Evolutionary conservation across 257 asterid genomes (phyloP), one percentile per base, ranked within the genome.

Genomic region (Solanum medicagineum): DNA sequence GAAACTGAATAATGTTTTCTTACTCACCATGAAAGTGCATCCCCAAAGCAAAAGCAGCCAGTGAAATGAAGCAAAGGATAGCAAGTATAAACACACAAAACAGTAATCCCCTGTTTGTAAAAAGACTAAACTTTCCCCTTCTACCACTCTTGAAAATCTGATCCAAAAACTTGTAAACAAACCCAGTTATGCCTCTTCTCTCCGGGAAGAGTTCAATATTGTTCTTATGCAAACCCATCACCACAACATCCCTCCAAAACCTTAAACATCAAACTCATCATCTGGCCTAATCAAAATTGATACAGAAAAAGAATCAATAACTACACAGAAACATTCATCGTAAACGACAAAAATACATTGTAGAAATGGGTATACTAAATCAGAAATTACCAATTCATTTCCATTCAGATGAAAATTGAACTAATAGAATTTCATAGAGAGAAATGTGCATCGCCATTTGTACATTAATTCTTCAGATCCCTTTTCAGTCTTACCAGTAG

Each of bases 11-110:
- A 42, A 15, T 32, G 22, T 4, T 71, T 13, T 0, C 8, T n/a
- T 22, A 22, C 93, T 92, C 85, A 95, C 99, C 98, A 74, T 90
- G 94, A 69, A 92, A 88, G 88, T 93, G 95, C 89, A 94, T 89
- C 90, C 91, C 90, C 60, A 90, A 81, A 80, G 95, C 94, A 86
- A 95, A 91, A 87, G 87, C 91, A 5, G 92, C 89, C 66, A 93
- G 89, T 88, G 83, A 94, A 80, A 92, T 85, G 22, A 88, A 89
- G 89, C 93, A 92, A 73, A 94, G 83, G 74, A 92, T 88, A 13
- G 91, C 92, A 84, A 94, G 87, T 22, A 91, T 88, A 87, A 92
- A 83, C 87, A 91, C 87, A 91, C 93, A 92, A 83, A 89, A 74
- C 85, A 93, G 88, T 54, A 92, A 84, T 81, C 91, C 90, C 14